Base-by-base conservation (phyloP, 495 filamentous ascomycete species). In the Aspergillus affinis region DNA sequence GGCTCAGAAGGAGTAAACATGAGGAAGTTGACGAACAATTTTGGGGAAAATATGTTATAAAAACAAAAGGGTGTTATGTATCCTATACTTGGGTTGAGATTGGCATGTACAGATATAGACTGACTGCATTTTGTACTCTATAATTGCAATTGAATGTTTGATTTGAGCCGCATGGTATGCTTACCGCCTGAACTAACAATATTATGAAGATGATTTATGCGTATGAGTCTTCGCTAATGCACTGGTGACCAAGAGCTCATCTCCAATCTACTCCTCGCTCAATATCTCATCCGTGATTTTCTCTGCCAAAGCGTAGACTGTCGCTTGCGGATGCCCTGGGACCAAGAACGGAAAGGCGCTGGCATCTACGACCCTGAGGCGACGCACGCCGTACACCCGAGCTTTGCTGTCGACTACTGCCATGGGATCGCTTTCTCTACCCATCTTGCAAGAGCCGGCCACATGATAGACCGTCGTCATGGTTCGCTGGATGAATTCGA, bases 281-380 rank as follows among this genome's bases (percentile, higher is more conserved):
- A 69, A 36, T 27, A 85, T 82, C 51, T 74, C 74, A 51, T 76
- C 74, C n/a, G 77, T 78, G 68, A 85, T 82, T 72, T 85, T 86
- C 73, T 85, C 82, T 4, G 82, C 83, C 10, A 86, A 63, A 56
- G 72, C 73, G 69, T 79, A 84, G 45, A 82, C 69, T 4, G 68
- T 74, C 3, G 73, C 54, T 63, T 75, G 65, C 6, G 82, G 83
- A 69, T 86, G 82, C 0, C 83, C 82, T 7, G 84, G 82, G 6
- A 76, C 71, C 18, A 82, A 48, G 9, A 84, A 71, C 3, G 82
- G 75, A 64, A 84, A 81, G 30, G 73, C 66, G 26, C 68, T 72
- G 0, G 75, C 75, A 74, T 87, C 83, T 1, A 87, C 81, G n/a
- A 85, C 80, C 19, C 81, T 67, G 63, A 85, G 58, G 3, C 67